Base-by-base conservation (phyloP, 805 yeast species). In the Metschnikowia drakensbergensis region DNA sequence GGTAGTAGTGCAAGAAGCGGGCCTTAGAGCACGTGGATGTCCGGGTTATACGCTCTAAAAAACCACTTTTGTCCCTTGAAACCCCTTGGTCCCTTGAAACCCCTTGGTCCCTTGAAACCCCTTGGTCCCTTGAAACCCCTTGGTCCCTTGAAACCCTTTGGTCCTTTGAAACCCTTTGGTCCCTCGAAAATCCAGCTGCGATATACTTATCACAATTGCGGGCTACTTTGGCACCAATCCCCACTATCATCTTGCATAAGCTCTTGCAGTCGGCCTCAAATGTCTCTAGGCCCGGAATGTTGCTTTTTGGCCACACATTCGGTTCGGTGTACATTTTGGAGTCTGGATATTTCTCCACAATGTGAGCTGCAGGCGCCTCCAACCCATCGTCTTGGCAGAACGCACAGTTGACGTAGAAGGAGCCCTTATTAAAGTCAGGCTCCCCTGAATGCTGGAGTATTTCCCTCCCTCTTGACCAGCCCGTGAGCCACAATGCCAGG, bases 391-490 rank as follows among this genome's bases (percentile, higher is more conserved):
- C 74, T 28, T 66, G 65, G 53, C 73, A 78, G 55, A 80, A 81
- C 2, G 83, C 75, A 62, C 86, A 81, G 56, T 81, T 81, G 46
- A 77, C 71, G 56, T 81, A 81, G 54, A 64, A 81, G 2, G 84
- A 79, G 5, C 85, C 86, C 56, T 81, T 81, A 45, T 71, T 64
- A 28, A 54, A 57, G 55, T 81, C 85, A 1, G 77, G 77, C 36
- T 63, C 51, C 2, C 79, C 80, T 32, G 64, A 61, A 5, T 48
- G 45, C 1, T 68, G 68, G 32, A 81, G 66, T 31, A 61, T 70
- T 54, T 81, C 86, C 45, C 72, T 75, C 0, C 85, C 85, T 25
- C 79, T 60, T 6, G 84, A 80, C 85, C 85, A 81, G 1, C 85
- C 86, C 1, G 77, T 75, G 6, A 79, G 63, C 77, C 81, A 81